Percentiles rank a stretch among this genome's conserved stretches.
Evolutionary conservation across 805 yeast species (phyloP).

Genomic region (Scheffersomyces ergatensis): DNA sequence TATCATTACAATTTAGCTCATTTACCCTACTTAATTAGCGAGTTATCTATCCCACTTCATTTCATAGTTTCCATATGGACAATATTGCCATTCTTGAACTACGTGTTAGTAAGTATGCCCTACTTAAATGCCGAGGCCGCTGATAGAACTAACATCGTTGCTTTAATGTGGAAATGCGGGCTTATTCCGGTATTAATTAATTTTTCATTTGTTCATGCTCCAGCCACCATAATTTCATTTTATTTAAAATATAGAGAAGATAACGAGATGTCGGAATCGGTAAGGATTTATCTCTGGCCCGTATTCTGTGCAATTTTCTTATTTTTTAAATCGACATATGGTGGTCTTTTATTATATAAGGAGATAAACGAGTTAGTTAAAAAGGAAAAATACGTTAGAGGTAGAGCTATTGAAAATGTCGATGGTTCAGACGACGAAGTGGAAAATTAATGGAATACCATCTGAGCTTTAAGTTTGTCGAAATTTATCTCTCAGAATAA

Average conservation of each 20-base stretch:
- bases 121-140: not conserved
- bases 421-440: conserved; percentile 8
- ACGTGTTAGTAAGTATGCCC: conserved; percentile 1
- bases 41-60: conserved; percentile 8
- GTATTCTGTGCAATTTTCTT: conserved; percentile 8
- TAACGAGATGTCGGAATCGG: not conserved
- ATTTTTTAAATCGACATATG: conserved; percentile 8
- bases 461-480: too few species aligned
- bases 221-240: conserved; percentile 4
- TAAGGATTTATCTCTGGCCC: conserved; percentile 10
- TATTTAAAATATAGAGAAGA: conserved; percentile 1
- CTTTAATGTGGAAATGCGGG: conserved; percentile 8
- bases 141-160: not conserved
- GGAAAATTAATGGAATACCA: too few species aligned
- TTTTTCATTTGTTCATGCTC: conserved; percentile 10
- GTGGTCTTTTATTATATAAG: conserved; percentile 9
- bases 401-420: conserved; percentile 50
- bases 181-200: conserved; percentile 10
- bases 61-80: conserved; percentile 18
- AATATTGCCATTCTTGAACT: conserved; percentile 11
- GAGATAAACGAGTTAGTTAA: conserved; percentile 46
- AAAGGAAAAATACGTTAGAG: conserved; percentile 55
- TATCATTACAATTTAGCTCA: not conserved
- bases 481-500: too few species aligned
- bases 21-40: not conserved